Evolutionary conservation across 306 rosid genomes (phyloP).

Genomic region (Citrullus colocynthis): DNA sequence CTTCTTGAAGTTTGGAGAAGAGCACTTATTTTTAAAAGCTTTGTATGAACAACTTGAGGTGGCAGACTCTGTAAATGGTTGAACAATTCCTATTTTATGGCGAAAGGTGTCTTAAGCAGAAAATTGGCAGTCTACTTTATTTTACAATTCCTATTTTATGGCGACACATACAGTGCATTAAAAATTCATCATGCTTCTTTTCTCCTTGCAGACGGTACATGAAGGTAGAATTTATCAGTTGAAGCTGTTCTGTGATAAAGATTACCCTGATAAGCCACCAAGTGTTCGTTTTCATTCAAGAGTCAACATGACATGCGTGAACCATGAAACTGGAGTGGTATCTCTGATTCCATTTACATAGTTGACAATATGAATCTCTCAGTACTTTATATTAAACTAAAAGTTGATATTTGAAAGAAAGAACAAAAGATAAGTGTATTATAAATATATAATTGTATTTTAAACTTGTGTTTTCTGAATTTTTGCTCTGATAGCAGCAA

Average conservation of each 20-base stretch:
- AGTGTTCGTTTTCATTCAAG: slow-evolving; percentile 97
- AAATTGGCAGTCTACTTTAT: background rate
- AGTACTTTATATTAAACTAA: background rate
- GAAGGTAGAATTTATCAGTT: slow-evolving; percentile 98
- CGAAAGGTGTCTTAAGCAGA: background rate
- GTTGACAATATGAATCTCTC: background rate
- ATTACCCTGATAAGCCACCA: slow-evolving; percentile 99
- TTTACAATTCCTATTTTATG: background rate
- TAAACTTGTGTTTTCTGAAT: background rate
- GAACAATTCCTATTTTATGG: background rate
- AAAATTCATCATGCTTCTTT: background rate
- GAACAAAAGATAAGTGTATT: background rate
- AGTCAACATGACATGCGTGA: slow-evolving; percentile 91
- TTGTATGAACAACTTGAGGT: background rate
- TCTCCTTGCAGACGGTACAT: slow-evolving; percentile 67
- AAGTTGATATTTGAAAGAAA: slow-evolving; percentile 1
- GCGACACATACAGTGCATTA: background rate
- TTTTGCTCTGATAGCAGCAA: background rate
- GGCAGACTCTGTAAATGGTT: background rate
- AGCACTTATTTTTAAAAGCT: background rate
- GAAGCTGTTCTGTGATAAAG: slow-evolving; percentile 97
- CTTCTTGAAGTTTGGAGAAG: background rate
- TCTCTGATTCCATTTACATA: slow-evolving; percentile 10
- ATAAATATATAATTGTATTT: background rate
- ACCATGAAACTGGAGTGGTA: slow-evolving; percentile 99